A percentile compares a stretch with the other conserved stretches of the same genome.
Evolutionary conservation across 2,329 filamentous ascomycete species (phyloP).

Genomic region (Epichloe scottii): DNA sequence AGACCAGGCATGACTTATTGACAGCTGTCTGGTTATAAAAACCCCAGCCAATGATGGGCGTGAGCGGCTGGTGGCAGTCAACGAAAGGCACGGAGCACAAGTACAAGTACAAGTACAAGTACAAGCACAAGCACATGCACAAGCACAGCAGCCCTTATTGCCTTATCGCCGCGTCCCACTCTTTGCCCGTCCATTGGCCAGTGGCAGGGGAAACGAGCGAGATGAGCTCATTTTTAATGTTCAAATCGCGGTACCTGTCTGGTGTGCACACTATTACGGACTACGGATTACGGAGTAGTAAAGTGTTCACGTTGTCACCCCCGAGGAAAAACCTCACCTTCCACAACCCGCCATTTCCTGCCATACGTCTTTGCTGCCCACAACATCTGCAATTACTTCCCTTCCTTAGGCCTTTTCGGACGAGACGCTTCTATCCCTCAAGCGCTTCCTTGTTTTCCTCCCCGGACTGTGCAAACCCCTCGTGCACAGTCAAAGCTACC

Average conservation of each 20-base stretch:
- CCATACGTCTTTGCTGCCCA: not conserved
- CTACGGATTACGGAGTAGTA: too few relatives aligned
- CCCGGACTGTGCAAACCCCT: slow-evolving; percentile 37
- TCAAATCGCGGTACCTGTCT: not conserved
- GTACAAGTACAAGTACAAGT: too few relatives aligned
- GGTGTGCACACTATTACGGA: not conserved
- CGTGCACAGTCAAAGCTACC: slow-evolving; percentile 36
- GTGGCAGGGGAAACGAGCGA: too few relatives aligned
- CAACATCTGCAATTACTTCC: not conserved
- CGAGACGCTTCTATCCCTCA: not conserved
- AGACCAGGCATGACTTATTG: too few relatives aligned
- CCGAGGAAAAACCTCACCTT: not conserved
- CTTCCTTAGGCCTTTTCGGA: not conserved
- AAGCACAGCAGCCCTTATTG: not conserved
- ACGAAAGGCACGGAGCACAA: too few relatives aligned
- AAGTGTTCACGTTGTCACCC: not conserved
- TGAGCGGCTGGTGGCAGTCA: too few relatives aligned
- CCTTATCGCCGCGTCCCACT: not conserved
- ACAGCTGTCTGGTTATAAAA: too few relatives aligned
- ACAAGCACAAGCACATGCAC: too few relatives aligned
- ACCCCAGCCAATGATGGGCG: too few relatives aligned
- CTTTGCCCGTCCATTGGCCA: not conserved
- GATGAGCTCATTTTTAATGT: not conserved
- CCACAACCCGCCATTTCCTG: not conserved
- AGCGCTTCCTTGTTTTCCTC: not conserved